Base-by-base conservation (phyloP, 768 basidiomycete species). In the Tylopilus intermedius region DNA sequence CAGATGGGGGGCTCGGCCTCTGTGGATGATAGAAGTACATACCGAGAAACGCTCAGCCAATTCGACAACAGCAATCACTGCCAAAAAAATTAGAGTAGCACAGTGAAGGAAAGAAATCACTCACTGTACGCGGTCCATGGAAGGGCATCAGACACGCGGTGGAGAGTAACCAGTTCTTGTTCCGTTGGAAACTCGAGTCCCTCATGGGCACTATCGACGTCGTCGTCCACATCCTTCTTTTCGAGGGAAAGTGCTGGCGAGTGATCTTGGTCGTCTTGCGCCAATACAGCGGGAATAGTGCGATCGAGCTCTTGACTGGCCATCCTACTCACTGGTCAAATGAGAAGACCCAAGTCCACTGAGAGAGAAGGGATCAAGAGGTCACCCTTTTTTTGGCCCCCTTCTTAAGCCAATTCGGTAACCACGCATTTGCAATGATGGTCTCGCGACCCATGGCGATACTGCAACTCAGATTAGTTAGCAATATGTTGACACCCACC, bases 1-100 rank as follows among this genome's bases (percentile, higher is more conserved):
- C 9, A 53, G 40, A 40, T 9, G 18, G 45, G 11, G 14, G 8
- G 8, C 6, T 6, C 8, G 8, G 33, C n/a, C 15, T 33, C 26
- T 9, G 22, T 3, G n/a, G 2, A 1, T 33, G 24, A 47, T 6
- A 27, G 22, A 44, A 18, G 9, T 24, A 65, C 76, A 45, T 56
- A 82, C 79, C 38, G 86, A 88, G 69, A 89, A 89, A 13, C 87
- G 81, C 62, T 89, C 88, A 4, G 83, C 84, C 39, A 86, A 67
- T 64, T 88, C 86, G 29, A 86, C 74, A 30, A 83, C 27, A 9
- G 83, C 84, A 48, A 88, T 83, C 48, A 84, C 82, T 84, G 48
- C 10, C 44, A 24, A 14, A 27, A 24, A 46, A 24, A 33, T 63
- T 11, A 39, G 24, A 14, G 49, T 33, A 11, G 10, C 8, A 2